Evolutionary conservation across 2,329 filamentous ascomycete species (phyloP).

Genomic region (Fusarium sp.): DNA sequence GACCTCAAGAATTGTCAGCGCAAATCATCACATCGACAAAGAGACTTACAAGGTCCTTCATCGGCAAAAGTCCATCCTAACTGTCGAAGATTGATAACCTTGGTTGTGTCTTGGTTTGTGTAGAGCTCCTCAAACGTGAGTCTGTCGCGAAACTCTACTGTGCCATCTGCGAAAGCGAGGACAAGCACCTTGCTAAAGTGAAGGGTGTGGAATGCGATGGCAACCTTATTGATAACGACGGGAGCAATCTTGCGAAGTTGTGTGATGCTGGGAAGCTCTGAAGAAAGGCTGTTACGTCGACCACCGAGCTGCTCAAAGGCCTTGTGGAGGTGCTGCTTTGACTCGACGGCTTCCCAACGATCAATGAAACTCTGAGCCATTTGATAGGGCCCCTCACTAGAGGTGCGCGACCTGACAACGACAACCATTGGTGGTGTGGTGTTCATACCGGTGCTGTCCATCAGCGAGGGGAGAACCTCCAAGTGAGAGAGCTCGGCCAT

Average conservation of each 20-base stretch:
- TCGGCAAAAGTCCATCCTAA: conserved; percentile 80
- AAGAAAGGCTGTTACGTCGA: conserved; percentile 67
- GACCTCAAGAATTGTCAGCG: conserved; percentile 54
- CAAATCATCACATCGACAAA: background rate
- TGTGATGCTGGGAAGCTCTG: conserved; percentile 49
- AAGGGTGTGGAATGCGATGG: conserved; percentile 75
- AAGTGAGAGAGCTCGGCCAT: conserved; percentile 78
- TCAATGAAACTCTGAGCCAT: conserved; percentile 81
- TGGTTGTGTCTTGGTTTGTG: conserved; percentile 71
- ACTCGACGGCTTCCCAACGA: conserved; percentile 83
- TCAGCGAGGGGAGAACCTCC: conserved; percentile 76
- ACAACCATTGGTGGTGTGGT: conserved; percentile 73
- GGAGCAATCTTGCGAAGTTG: conserved; percentile 75
- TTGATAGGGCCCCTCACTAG: conserved; percentile 67
- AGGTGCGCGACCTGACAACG: conserved; percentile 75
- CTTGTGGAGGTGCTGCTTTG: conserved; percentile 74
- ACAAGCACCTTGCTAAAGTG: conserved; percentile 79
- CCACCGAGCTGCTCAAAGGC: conserved; percentile 81
- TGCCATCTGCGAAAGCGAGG: conserved; percentile 83
- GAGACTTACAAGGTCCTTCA: conserved; percentile 70
- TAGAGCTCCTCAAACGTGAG: conserved; percentile 77
- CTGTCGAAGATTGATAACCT: conserved; percentile 78
- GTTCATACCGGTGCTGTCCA: conserved; percentile 70
- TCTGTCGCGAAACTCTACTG: conserved; percentile 83
- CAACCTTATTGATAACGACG: conserved; percentile 76